Evolutionary conservation across 108 stramenopile species (phyloP).

Genomic region (Parmales sp.): DNA sequence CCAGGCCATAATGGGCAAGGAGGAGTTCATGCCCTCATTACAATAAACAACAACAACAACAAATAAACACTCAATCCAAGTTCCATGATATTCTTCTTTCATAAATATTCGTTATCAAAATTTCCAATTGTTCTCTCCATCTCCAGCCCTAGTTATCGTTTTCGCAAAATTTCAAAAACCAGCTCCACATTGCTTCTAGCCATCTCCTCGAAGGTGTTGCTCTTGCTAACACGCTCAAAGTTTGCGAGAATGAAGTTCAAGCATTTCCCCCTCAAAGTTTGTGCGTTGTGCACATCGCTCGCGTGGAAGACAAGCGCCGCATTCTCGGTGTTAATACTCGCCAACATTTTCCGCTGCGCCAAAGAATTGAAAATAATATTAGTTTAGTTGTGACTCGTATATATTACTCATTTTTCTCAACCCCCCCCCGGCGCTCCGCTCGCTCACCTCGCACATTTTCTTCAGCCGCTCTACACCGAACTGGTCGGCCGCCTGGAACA

Average conservation of each 20-base stretch:
- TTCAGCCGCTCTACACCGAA: slow-evolving; percentile 93
- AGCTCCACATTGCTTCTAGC: slow-evolving; percentile 89
- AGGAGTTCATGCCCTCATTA: not conserved
- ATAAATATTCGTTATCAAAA: not conserved
- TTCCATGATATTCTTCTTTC: not conserved
- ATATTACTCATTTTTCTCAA: too few relatives aligned
- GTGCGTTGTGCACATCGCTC: slow-evolving; percentile 84
- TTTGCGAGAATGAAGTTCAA: slow-evolving; percentile 80
- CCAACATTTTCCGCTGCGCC: slow-evolving; percentile 61
- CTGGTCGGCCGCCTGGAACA: slow-evolving; percentile 89
- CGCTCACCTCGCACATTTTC: slow-evolving; percentile 93
- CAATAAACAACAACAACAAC: not conserved
- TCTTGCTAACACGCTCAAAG: slow-evolving; percentile 89
- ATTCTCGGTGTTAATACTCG: slow-evolving; percentile 79
- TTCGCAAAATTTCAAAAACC: slow-evolving; percentile 83
- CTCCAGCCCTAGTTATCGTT: slow-evolving; percentile 27
- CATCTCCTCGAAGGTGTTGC: slow-evolving; percentile 86
- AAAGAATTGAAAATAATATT: too few relatives aligned
- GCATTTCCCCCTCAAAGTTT: slow-evolving; percentile 67
- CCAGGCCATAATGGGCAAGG: not conserved
- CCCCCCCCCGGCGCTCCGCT: too few relatives aligned
- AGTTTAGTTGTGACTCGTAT: too few relatives aligned
- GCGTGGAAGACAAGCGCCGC: slow-evolving; percentile 90
- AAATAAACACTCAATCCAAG: not conserved
- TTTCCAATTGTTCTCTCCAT: not conserved